phyloP scores from a whole-genome alignment of 768 basidiomycete species.

The Harrya chromipes region DNA sequence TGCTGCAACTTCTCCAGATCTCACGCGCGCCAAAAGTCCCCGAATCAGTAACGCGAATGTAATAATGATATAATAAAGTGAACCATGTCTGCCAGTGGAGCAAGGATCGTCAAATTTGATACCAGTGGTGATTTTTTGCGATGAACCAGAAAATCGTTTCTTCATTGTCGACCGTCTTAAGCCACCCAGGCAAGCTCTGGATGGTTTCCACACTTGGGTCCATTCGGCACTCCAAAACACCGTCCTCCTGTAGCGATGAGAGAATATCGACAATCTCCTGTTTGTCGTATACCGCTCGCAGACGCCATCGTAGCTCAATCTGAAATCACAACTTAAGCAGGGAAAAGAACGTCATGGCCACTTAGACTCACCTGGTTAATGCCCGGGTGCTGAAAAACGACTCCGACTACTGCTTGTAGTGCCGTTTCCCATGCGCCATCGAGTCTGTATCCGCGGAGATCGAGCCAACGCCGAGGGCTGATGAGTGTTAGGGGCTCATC shows the following conservation, averaged over 20 bases:
- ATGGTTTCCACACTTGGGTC: constrained; percentile 2
- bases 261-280: constrained; percentile 70
- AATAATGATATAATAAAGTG: constrained; percentile 21
- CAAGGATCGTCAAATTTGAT: constrained; percentile 42
- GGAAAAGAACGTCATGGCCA: background rate
- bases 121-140: constrained; percentile 58
- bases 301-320: constrained; percentile 69
- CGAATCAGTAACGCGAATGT: background rate
- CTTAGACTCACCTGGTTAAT: constrained; percentile 57
- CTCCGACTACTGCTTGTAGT: constrained; percentile 61
- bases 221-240: constrained; percentile 37
- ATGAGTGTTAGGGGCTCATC: constrained; percentile 42
- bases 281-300: constrained; percentile 70
- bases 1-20: no score
- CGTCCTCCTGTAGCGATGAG: constrained; percentile 49
- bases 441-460: constrained; percentile 61
- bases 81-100: background rate
- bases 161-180: constrained; percentile 44
- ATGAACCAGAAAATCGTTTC: constrained; percentile 60
- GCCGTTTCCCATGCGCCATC: constrained; percentile 71
- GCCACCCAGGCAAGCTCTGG: constrained; percentile 23
- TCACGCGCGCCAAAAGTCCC: no score
- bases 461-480: constrained; percentile 75
- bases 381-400: constrained; percentile 68
- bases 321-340: constrained; percentile 26